These are phyloP conservation scores for Setaria viridis DNA, from an alignment of 202 grass and related monocot genomes.

Conservation along the genomic window DNA sequence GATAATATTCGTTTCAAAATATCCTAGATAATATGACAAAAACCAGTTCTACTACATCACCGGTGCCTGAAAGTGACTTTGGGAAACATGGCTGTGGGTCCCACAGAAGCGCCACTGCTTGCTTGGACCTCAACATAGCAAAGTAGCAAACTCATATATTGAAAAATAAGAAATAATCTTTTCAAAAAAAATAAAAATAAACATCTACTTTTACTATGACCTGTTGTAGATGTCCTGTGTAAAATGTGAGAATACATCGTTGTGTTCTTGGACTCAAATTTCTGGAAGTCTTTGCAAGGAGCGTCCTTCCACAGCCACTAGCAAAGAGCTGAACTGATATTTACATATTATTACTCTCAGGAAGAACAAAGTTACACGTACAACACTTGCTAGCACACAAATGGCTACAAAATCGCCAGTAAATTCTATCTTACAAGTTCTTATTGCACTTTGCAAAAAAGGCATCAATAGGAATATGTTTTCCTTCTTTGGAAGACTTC, in stretches of 20 bases:
- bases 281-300: neutral
- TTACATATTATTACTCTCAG: constrained; percentile 37
- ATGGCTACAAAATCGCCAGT: neutral
- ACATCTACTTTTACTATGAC: neutral
- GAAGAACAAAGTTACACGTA: constrained; percentile 34
- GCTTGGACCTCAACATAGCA: neutral
- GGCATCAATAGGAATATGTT: constrained; percentile 82
- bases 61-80: neutral
- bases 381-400: neutral
- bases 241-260: neutral
- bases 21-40: neutral
- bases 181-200: neutral
- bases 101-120: neutral
- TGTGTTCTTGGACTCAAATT: neutral
- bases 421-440: constrained; percentile 36
- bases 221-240: neutral
- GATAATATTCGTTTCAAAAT: neutral
- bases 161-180: too few species aligned
- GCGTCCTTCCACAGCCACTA: neutral
- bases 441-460: constrained; percentile 74
- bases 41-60: neutral
- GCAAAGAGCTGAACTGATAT: neutral
- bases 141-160: too few species aligned
- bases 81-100: neutral
- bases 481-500: constrained; percentile 69